Percentiles rank a stretch among this genome's conserved stretches.
Evolutionary conservation across 768 basidiomycete species (phyloP).

Genomic region (Trametes elegans): DNA sequence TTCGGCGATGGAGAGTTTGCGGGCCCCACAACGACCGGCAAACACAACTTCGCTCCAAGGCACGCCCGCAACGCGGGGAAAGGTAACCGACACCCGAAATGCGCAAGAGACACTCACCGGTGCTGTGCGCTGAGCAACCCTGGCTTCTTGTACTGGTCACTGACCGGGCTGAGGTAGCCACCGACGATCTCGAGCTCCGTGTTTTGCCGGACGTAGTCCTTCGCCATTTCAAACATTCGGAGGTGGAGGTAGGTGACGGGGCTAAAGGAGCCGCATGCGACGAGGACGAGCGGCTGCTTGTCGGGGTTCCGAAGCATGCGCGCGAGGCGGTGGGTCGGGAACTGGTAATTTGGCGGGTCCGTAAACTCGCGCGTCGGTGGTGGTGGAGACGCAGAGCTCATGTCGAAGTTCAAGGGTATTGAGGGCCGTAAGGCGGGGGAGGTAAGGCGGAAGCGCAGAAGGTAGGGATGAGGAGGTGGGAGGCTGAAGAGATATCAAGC

Average conservation of each 20-base stretch:
- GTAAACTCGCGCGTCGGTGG: conserved; percentile 41
- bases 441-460: background rate
- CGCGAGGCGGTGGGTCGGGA: conserved; percentile 64
- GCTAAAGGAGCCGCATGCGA: conserved; percentile 97
- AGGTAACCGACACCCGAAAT: conserved; percentile 11
- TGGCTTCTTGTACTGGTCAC: conserved; percentile 94
- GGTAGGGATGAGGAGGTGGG: background rate
- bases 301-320: conserved; percentile 54
- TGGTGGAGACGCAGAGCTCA: conserved; percentile 13
- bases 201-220: conserved; percentile 91
- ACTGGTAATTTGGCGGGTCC: conserved; percentile 63
- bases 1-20: background rate
- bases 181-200: conserved; percentile 93
- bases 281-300: conserved; percentile 88
- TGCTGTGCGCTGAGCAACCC: conserved; percentile 86
- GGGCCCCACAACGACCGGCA: background rate
- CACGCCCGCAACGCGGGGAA: background rate
- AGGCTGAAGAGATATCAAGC: conserved; percentile 8
- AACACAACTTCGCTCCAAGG: background rate
- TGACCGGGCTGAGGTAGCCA: conserved; percentile 95
- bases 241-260: conserved; percentile 97
- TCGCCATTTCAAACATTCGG: conserved; percentile 99
- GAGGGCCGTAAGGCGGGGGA: background rate
- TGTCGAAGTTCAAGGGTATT: background rate
- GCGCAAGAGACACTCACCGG: conserved; percentile 64